Conservation (phyloP, 495 filamentous ascomycete genomes). For the Penicillium crystallinum region DNA sequence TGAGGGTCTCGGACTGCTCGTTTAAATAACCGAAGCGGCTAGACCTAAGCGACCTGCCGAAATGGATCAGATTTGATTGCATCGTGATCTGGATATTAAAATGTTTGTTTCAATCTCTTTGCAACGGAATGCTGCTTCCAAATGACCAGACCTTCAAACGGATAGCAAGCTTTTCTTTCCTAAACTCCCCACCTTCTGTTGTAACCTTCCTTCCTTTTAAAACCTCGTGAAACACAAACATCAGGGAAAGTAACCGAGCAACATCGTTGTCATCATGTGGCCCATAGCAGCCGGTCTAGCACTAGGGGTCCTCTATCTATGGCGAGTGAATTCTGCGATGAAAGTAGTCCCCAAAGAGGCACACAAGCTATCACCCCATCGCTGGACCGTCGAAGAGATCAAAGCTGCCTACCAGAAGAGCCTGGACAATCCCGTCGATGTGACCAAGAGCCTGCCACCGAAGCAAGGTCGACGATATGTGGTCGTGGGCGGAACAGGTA, state of each 20-base stretch:
- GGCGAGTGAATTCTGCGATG: slow-evolving; percentile 49
- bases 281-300: slow-evolving; percentile 13
- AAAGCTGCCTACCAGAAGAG: slow-evolving; percentile 43
- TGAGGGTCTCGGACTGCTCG: not conserved
- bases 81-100: not conserved
- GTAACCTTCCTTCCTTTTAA: not conserved
- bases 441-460: slow-evolving; percentile 45
- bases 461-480: slow-evolving; percentile 52
- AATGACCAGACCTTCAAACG: not conserved
- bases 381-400: slow-evolving; percentile 50
- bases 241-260: not conserved
- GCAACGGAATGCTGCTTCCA: not conserved
- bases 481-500: slow-evolving; percentile 54
- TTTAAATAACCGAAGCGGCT: slow-evolving; percentile 4
- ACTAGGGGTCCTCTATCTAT: slow-evolving; percentile 40
- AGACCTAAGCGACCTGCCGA: slow-evolving; percentile 4
- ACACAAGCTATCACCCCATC: slow-evolving; percentile 35
- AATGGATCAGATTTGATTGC: not conserved
- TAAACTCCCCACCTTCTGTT: not conserved
- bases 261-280: slow-evolving; percentile 1
- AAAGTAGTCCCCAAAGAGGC: slow-evolving; percentile 43
- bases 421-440: slow-evolving; percentile 42
- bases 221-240: not conserved
- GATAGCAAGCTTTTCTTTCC: not conserved
- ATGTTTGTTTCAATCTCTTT: not conserved